Evolutionary conservation across 495 filamentous ascomycete genomes (phyloP).

Genomic region (Chaetomium cochliodes): DNA sequence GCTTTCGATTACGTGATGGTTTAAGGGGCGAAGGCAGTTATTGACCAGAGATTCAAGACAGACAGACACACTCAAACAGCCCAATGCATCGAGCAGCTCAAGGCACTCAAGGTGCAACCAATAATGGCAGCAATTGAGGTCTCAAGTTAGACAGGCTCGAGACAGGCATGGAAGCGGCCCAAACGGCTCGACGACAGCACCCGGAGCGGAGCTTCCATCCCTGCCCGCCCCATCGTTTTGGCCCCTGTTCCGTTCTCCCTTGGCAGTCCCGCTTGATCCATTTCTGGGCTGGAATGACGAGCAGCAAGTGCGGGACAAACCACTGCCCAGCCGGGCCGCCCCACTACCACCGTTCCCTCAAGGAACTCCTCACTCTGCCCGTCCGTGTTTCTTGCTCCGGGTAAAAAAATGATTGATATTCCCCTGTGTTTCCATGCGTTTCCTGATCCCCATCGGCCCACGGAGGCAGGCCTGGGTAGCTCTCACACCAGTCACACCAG

Average conservation of each 20-base stretch:
- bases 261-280: constrained; percentile 5
- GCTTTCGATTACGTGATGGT: constrained; percentile 32
- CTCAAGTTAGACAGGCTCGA: not conserved
- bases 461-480: not conserved
- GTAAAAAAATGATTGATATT: constrained; percentile 26
- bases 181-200: constrained; percentile 7
- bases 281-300: constrained; percentile 26
- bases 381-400: constrained; percentile 11
- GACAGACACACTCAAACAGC: not conserved
- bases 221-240: constrained; percentile 4
- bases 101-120: not conserved
- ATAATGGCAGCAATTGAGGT: not conserved
- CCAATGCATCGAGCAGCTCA: not conserved
- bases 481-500: not conserved
- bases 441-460: constrained; percentile 10
- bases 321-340: constrained; percentile 17
- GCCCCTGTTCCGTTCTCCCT: constrained; percentile 6
- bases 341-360: constrained; percentile 20
- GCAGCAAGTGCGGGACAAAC: constrained; percentile 19
- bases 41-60: not conserved
- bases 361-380: constrained; percentile 19
- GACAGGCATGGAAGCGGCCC: not conserved
- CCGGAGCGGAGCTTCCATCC: constrained; percentile 15
- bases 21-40: not conserved
- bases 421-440: constrained; percentile 26